phyloP scores from a whole-genome alignment of 805 yeast genomes.

The Lachancea fermentati region DNA sequence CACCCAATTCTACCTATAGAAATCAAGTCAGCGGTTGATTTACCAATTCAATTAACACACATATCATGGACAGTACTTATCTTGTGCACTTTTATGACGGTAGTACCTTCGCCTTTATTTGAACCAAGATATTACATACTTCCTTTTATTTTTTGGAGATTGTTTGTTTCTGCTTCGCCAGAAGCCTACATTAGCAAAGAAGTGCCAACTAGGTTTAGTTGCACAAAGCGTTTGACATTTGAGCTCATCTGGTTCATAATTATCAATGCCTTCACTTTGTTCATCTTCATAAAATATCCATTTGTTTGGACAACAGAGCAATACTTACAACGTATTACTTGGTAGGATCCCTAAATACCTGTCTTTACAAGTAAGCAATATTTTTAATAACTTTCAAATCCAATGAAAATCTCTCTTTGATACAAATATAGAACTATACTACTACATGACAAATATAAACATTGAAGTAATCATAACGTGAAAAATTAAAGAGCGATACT shows the following conservation, averaged over 20 bases:
- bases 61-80: conserved; percentile 47
- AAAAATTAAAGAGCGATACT: conserved; percentile 24
- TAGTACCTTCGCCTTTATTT: conserved; percentile 85
- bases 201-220: conserved; percentile 16
- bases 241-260: conserved; percentile 62
- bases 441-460: background rate
- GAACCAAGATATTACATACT: conserved; percentile 91
- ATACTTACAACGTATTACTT: conserved; percentile 71
- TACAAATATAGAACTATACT: background rate
- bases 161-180: conserved; percentile 38
- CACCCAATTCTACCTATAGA: conserved; percentile 34
- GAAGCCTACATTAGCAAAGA: conserved; percentile 33
- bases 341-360: conserved; percentile 43
- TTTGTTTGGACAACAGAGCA: conserved; percentile 66
- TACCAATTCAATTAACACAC: conserved; percentile 40
- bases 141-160: conserved; percentile 73
- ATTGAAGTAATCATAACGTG: background rate
- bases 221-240: conserved; percentile 35
- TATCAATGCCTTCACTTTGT: conserved; percentile 48
- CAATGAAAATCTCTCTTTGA: background rate
- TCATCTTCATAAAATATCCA: conserved; percentile 53
- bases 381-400: background rate
- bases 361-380: background rate
- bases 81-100: conserved; percentile 49
- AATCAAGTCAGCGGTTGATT: conserved; percentile 29